Conservation (phyloP, 768 basidiomycete genomes). For the Rhodotorula babjevae region DNA sequence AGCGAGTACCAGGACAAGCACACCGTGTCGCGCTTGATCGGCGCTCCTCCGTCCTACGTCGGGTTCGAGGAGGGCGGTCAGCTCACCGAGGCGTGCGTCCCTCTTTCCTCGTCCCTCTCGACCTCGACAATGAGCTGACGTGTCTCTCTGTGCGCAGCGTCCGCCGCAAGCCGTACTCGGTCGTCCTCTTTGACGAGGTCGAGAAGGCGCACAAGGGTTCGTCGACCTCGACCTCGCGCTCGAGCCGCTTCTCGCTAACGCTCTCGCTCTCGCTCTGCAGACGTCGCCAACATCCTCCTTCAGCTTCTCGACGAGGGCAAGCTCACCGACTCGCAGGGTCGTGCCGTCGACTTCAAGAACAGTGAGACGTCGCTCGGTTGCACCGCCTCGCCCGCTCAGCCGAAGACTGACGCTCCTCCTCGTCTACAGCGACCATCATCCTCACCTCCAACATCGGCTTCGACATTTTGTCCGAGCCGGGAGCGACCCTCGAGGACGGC, state of each 20-base stretch:
- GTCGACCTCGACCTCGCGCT: not conserved
- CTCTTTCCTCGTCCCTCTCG: not conserved
- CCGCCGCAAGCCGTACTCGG: constrained; percentile 38
- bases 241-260: not conserved
- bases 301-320: constrained; percentile 51
- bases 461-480: constrained; percentile 44
- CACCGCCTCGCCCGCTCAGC: not conserved
- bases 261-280: constrained; percentile 15
- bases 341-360: constrained; percentile 47
- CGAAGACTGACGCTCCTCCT: constrained; percentile 45
- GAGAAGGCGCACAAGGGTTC: constrained; percentile 49
- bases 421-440: constrained; percentile 43
- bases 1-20: constrained; percentile 59
- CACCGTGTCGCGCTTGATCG: constrained; percentile 82
- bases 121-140: not conserved
- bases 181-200: constrained; percentile 41
- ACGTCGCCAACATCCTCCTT: constrained; percentile 50
- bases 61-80: constrained; percentile 78
- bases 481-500: constrained; percentile 12
- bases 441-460: constrained; percentile 36
- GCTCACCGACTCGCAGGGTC: constrained; percentile 49
- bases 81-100: constrained; percentile 40
- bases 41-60: constrained; percentile 87
- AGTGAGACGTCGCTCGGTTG: not conserved
- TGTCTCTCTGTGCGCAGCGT: not conserved